Conservation (phyloP, 108 stramenopile genomes). For the Nannochloropsis granulata region DNA sequence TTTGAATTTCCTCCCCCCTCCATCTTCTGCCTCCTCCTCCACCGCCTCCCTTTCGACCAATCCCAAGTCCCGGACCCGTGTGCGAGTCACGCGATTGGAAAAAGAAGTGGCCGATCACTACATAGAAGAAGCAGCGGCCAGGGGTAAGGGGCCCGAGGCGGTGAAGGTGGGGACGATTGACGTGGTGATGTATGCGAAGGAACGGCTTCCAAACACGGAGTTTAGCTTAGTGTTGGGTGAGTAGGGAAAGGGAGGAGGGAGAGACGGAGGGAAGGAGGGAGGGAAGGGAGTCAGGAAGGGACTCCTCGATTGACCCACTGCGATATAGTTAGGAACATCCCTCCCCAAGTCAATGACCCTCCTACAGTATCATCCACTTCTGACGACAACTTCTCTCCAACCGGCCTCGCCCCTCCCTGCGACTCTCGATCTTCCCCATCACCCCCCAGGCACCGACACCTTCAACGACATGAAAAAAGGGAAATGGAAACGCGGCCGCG, state of each 20-base stretch:
- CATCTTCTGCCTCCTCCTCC: neutral
- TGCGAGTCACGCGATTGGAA: neutral
- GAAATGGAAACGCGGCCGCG: conserved; percentile 3
- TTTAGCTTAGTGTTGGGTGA: neutral
- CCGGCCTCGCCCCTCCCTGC: neutral
- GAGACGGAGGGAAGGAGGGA: too few relatives aligned
- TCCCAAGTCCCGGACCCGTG: neutral
- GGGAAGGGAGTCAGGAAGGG: neutral
- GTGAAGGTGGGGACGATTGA: neutral
- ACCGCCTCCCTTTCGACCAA: neutral
- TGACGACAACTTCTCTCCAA: too few relatives aligned
- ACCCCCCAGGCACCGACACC: neutral
- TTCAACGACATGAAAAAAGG: neutral
- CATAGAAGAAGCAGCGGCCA: neutral
- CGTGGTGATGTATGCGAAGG: neutral
- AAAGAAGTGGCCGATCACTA: neutral
- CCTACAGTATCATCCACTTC: too few relatives aligned
- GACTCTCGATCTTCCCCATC: neutral
- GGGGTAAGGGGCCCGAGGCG: neutral
- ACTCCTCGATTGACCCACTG: too few relatives aligned
- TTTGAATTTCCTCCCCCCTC: neutral
- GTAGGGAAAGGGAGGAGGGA: too few relatives aligned
- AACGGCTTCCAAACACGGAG: neutral
- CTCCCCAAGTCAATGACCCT: too few relatives aligned
- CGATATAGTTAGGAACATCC: too few relatives aligned